These are phyloP conservation scores for Ceratocystis destructans DNA, from an alignment of 2,329 filamentous ascomycete species.

Conservation along the genomic window DNA sequence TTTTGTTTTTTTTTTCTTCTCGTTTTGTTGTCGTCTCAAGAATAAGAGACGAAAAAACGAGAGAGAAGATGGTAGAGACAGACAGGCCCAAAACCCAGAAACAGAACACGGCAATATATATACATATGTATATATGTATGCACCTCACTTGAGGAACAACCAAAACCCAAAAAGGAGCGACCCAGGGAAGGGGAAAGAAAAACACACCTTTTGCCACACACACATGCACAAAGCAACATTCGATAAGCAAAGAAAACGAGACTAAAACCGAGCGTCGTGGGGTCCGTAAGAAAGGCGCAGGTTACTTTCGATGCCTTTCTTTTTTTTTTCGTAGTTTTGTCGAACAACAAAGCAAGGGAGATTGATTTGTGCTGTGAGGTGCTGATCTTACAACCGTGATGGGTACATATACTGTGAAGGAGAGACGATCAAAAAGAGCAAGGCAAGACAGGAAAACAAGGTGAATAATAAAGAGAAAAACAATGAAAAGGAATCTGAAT, in stretches of 20 bases:
- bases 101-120: not conserved
- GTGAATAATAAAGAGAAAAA: constrained; percentile 8
- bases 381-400: constrained; percentile 5
- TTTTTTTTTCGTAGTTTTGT: not conserved
- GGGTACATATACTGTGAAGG: constrained; percentile 11
- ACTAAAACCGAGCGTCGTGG: not conserved
- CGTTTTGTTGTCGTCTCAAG: not conserved
- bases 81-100: not conserved
- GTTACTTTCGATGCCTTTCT: not conserved
- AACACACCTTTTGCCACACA: constrained; percentile 12
- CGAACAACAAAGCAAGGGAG: constrained; percentile 6
- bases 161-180: not conserved
- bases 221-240: not conserved
- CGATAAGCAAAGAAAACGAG: not conserved
- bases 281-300: not conserved
- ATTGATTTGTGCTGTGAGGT: not conserved
- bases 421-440: constrained; percentile 1
- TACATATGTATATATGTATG: not conserved
- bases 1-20: not conserved
- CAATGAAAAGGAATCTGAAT: constrained; percentile 4
- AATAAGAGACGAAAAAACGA: not conserved
- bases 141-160: not conserved
- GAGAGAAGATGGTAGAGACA: not conserved
- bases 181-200: not conserved
- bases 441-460: not conserved